These are phyloP conservation scores for Primulina eburnea DNA, from an alignment of 257 asterid species.

Conservation along the genomic window DNA sequence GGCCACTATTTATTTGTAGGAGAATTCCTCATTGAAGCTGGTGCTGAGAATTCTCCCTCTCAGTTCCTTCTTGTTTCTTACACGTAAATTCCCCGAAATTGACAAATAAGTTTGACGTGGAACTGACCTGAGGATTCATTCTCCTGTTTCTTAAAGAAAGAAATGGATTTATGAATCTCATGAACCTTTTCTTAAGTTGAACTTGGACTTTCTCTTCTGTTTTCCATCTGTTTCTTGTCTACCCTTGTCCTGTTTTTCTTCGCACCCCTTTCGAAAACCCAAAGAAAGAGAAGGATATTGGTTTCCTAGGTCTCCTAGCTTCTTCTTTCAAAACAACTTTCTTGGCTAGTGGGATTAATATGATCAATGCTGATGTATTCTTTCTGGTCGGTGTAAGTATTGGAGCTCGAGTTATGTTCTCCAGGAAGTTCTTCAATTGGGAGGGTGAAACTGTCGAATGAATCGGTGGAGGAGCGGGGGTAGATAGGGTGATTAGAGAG, in stretches of 20 bases:
- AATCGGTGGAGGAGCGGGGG: constrained; percentile 66
- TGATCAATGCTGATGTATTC: neutral
- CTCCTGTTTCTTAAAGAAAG: constrained; percentile 36
- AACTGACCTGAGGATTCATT: constrained; percentile 21
- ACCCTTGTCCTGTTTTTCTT: constrained; percentile 22
- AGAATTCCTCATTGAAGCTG: constrained; percentile 72
- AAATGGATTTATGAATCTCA: constrained; percentile 58
- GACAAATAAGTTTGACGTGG: constrained; percentile 47
- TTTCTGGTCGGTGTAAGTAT: constrained; percentile 38
- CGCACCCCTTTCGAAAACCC: constrained; percentile 35
- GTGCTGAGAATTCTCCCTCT: constrained; percentile 72
- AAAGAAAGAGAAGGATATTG: constrained; percentile 63
- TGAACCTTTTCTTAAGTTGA: constrained; percentile 57
- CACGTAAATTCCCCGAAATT: constrained; percentile 58
- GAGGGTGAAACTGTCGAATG: constrained; percentile 57
- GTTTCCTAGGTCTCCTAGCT: constrained; percentile 44
- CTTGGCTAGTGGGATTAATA: neutral
- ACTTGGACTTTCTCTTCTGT: constrained; percentile 43
- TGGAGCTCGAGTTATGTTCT: neutral
- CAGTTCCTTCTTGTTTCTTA: constrained; percentile 39
- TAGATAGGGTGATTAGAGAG: constrained; percentile 61
- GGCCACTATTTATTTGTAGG: constrained; percentile 87
- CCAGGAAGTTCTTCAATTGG: constrained; percentile 40
- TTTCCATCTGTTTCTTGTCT: constrained; percentile 25
- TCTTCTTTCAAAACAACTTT: constrained; percentile 25